Conservation (phyloP, 192 early-diverging fungal species). For the Umbelopsis isabellina region DNA sequence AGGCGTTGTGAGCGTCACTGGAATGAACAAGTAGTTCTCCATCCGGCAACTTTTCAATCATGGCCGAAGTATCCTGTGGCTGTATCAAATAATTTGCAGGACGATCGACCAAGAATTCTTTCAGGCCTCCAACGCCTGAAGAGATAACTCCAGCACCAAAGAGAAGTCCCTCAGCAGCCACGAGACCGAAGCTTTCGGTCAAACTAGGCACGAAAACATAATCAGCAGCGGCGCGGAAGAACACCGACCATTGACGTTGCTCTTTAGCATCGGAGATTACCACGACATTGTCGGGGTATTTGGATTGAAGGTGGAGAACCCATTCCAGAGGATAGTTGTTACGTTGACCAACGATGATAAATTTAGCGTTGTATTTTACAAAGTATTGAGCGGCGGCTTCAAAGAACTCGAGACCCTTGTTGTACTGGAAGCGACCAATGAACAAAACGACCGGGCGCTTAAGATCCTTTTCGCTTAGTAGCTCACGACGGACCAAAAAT, state of each 20-base stretch:
- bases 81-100: conserved; percentile 17
- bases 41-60: conserved; percentile 24
- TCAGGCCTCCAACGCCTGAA: conserved; percentile 53
- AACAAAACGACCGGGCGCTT: conserved; percentile 49
- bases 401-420: conserved; percentile 58
- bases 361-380: conserved; percentile 42
- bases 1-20: conserved; percentile 49
- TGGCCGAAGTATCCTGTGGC: neutral
- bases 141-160: conserved; percentile 59
- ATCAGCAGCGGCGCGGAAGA: conserved; percentile 57
- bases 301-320: conserved; percentile 36
- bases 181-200: conserved; percentile 59
- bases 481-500: conserved; percentile 44
- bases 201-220: conserved; percentile 54
- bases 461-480: conserved; percentile 43
- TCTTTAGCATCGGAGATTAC: conserved; percentile 43
- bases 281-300: conserved; percentile 43
- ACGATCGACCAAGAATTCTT: conserved; percentile 56
- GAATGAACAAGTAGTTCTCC: conserved; percentile 25
- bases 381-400: conserved; percentile 35
- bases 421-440: conserved; percentile 62
- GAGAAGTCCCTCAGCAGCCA: conserved; percentile 59
- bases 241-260: conserved; percentile 50
- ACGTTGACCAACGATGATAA: conserved; percentile 59
- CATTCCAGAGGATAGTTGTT: conserved; percentile 53